These are phyloP conservation scores for Plantago ovata DNA, from an alignment of 257 asterid species.

Conservation along the genomic window DNA sequence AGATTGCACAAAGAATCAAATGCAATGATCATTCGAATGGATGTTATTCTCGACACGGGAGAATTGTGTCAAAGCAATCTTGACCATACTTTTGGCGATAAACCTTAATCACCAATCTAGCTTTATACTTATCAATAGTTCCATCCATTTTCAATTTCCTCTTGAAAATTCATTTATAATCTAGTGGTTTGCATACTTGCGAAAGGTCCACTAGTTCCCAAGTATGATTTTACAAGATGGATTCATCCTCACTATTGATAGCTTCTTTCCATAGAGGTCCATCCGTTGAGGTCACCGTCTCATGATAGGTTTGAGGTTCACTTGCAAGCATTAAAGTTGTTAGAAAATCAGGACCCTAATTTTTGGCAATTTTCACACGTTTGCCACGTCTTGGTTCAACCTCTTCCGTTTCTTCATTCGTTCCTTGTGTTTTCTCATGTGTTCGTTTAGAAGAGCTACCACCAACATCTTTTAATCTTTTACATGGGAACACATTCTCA, in stretches of 20 bases:
- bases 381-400: neutral
- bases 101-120: neutral
- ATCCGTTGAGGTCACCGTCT: neutral
- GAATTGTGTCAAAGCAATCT: too few species aligned
- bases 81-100: too few species aligned
- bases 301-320: neutral
- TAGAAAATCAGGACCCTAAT: neutral
- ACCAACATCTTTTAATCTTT: neutral
- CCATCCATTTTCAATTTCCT: neutral
- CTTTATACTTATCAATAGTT: neutral
- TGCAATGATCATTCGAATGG: too few species aligned
- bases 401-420: neutral
- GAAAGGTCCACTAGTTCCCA: neutral
- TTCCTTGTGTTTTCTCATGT: neutral
- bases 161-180: too few species aligned
- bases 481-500: neutral
- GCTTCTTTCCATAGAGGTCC: neutral
- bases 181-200: too few species aligned
- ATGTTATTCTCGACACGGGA: too few species aligned
- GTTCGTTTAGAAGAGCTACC: neutral
- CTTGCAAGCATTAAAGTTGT: neutral
- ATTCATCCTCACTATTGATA: neutral
- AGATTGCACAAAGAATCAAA: too few species aligned
- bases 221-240: neutral
- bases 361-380: neutral